Evolutionary conservation across 495 filamentous ascomycete species (phyloP).

Genomic region (Penicillium longicatenatum): DNA sequence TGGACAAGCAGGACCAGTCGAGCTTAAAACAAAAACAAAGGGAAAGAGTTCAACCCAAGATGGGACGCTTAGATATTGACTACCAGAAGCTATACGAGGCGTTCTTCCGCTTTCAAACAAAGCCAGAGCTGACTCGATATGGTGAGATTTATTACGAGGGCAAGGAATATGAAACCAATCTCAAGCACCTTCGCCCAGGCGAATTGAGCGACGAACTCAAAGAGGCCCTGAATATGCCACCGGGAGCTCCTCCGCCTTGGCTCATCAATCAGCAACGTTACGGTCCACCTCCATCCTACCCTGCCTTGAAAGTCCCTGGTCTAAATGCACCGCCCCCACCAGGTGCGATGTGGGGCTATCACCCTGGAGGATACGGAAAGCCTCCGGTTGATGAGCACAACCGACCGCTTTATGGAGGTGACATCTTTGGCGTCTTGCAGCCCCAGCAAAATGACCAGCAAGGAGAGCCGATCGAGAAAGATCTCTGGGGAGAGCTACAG

Average conservation of each 20-base stretch:
- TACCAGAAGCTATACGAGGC: slow-evolving; percentile 98
- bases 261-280: slow-evolving; percentile 94
- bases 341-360: slow-evolving; percentile 95
- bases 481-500: slow-evolving; percentile 93
- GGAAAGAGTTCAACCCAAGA: slow-evolving; percentile 92
- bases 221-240: slow-evolving; percentile 92
- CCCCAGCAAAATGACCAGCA: slow-evolving; percentile 59
- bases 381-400: slow-evolving; percentile 93
- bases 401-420: slow-evolving; percentile 85
- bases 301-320: slow-evolving; percentile 87
- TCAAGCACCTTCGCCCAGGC: slow-evolving; percentile 84
- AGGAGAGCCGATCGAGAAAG: slow-evolving; percentile 84
- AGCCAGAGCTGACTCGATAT: slow-evolving; percentile 89
- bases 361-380: slow-evolving; percentile 94
- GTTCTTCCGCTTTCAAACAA: slow-evolving; percentile 96
- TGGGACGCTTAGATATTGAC: slow-evolving; percentile 96
- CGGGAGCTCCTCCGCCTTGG: slow-evolving; percentile 94
- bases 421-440: slow-evolving; percentile 86
- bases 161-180: slow-evolving; percentile 96
- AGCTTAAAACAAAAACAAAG: slow-evolving; percentile 92
- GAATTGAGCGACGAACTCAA: slow-evolving; percentile 88
- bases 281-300: slow-evolving; percentile 91
- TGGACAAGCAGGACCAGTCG: slow-evolving; percentile 93
- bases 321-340: slow-evolving; percentile 92
- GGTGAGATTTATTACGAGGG: slow-evolving; percentile 99